Conservation (phyloP, 1,139 yeast species). For the Diutina catenulata region DNA sequence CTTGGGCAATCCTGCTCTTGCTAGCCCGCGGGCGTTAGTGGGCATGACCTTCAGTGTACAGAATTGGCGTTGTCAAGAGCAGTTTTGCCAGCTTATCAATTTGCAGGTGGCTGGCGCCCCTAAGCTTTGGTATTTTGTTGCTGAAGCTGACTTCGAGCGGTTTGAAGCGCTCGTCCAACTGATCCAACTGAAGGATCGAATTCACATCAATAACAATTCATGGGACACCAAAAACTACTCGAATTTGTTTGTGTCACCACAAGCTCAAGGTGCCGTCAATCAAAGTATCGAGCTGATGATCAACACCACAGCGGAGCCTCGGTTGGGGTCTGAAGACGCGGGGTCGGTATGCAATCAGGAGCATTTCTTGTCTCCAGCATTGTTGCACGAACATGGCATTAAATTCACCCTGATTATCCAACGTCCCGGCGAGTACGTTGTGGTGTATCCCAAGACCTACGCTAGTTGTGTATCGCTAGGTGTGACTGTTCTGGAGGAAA, state of each 20-base stretch:
- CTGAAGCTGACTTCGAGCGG: conserved; percentile 51
- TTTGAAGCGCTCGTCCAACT: conserved; percentile 37
- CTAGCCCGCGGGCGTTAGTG: conserved; percentile 20
- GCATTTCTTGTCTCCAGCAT: conserved; percentile 35
- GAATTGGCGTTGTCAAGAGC: conserved; percentile 72
- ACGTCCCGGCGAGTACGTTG: conserved; percentile 46
- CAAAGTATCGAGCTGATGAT: conserved; percentile 5
- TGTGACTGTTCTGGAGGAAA: conserved; percentile 41
- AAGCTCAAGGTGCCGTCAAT: no score
- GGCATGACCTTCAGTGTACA: conserved; percentile 64
- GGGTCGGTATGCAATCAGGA: conserved; percentile 20
- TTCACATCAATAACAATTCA: neutral
- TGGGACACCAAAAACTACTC: neutral
- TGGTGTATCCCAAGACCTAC: conserved; percentile 46
- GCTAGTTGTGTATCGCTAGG: conserved; percentile 42
- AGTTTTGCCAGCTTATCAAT: conserved; percentile 53
- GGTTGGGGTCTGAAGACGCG: neutral
- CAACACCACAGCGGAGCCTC: neutral
- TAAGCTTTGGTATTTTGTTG: conserved; percentile 72
- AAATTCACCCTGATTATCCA: conserved; percentile 36
- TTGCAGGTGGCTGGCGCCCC: conserved; percentile 62
- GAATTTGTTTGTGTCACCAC: no score
- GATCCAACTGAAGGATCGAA: neutral
- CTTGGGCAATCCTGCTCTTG: conserved; percentile 29
- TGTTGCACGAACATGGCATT: conserved; percentile 36